Evolutionary conservation across 441 rosid species (phyloP), one percentile per base, ranked within the genome.

Genomic region (Eutrema salsugineum): DNA sequence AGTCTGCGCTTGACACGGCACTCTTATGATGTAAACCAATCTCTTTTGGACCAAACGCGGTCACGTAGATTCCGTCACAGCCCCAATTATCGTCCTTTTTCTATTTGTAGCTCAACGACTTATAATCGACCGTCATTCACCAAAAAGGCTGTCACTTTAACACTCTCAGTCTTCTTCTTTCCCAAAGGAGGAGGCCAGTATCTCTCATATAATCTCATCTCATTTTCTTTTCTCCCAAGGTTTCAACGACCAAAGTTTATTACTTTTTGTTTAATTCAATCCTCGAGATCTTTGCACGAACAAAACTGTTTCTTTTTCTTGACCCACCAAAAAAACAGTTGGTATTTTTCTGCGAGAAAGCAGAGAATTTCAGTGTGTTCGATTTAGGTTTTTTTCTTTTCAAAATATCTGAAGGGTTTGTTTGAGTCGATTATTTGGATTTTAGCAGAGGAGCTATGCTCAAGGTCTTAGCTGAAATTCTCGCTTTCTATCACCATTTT

Each of bases 1-100:
- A 27, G 79, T 62, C 79, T 75, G 74, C 79, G 74, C 58, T 67
- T 68, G 64, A 75, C 78, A 75, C 69, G 78, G 78, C 74, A 53
- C 69, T 46, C 43, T 50, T 15, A 19, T 22, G 16, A 36, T 57
- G 63, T 19, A 36, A 19, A 47, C 51, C 51, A 24, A 30, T 12
- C 5, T 9, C 1, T 33, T 60, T 43, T 24, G 3, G 19, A 43
- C 42, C 38, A 57, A 73, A 68, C 73, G 40, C 78, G 74, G 75
- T 75, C 32, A 68, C 17, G 30, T 28, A 46, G 10, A 38, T 19
- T 0, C 9, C 28, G 74, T 75, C 65, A 75, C 74, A 10, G 75
- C 7, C 74, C 74, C 70, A 68, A 46, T 68, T 2, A n/a, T 38
- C 5, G 11, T 66, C 16, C 16, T 42, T 44, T 6, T 16, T 15